phyloP scores from a whole-genome alignment of 1,284 basidiomycete genomes.

The Trichosporon sp. region DNA sequence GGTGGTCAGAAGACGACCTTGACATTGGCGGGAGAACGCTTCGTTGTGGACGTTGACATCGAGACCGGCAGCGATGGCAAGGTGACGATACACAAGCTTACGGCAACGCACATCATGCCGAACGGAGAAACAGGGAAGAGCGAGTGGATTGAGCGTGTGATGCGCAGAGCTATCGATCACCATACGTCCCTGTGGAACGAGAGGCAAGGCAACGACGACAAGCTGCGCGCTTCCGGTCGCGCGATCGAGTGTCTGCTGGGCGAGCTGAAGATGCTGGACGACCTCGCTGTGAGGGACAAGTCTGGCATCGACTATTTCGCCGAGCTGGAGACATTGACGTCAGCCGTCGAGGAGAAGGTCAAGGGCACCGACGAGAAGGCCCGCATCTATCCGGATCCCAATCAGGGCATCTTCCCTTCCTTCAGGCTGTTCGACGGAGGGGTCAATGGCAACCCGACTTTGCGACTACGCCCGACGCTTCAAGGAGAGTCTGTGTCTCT shows the following conservation, averaged over 20 bases:
- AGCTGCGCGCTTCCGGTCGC: neutral
- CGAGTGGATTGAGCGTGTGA: conserved; percentile 25
- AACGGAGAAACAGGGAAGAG: conserved; percentile 27
- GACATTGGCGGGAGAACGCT: conserved; percentile 37
- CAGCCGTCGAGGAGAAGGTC: conserved; percentile 5
- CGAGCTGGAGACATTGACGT: conserved; percentile 29
- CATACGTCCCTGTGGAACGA: conserved; percentile 33
- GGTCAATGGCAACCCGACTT: conserved; percentile 5
- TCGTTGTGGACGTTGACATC: conserved; percentile 43
- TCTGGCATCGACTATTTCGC: conserved; percentile 28
- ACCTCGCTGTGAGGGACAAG: conserved; percentile 17
- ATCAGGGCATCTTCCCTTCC: conserved; percentile 11
- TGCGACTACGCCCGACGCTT: conserved; percentile 13
- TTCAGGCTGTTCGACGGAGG: conserved; percentile 13
- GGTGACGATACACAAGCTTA: conserved; percentile 32
- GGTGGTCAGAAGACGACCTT: conserved; percentile 24
- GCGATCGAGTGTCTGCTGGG: conserved; percentile 26
- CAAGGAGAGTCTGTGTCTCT: conserved; percentile 10
- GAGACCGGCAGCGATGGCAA: conserved; percentile 30
- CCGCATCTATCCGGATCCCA: conserved; percentile 6
- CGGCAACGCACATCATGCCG: conserved; percentile 31
- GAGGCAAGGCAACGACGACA: conserved; percentile 5
- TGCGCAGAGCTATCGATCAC: conserved; percentile 19
- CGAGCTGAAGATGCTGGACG: conserved; percentile 37
- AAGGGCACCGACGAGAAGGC: neutral